Conservation (phyloP, 2,329 filamentous ascomycete genomes). For the Trichothecium roseum region DNA sequence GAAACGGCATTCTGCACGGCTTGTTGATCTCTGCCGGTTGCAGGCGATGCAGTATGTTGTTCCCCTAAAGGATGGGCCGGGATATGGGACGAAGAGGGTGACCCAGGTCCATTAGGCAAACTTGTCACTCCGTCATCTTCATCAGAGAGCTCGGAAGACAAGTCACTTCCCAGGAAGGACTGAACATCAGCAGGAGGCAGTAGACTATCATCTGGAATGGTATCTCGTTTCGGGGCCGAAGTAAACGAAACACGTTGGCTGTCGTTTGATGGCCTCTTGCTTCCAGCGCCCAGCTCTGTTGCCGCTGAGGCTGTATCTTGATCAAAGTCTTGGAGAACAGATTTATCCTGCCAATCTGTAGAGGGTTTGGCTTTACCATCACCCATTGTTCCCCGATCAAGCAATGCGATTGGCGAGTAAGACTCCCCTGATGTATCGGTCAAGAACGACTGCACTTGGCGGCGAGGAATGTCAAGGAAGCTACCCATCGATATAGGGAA, state of each 20-base stretch:
- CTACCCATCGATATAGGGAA: no score
- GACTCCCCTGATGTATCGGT: constrained; percentile 60
- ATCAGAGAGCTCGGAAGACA: constrained; percentile 52
- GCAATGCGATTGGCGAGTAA: constrained; percentile 65
- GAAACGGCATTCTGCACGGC: no score
- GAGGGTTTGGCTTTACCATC: constrained; percentile 31
- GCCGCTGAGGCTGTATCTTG: constrained; percentile 17
- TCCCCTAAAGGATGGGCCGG: constrained; percentile 24
- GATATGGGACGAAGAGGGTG: constrained; percentile 7
- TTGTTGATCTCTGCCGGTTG: neutral
- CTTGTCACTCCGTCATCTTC: constrained; percentile 25
- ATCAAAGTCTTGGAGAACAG: constrained; percentile 40
- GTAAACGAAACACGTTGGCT: constrained; percentile 39
- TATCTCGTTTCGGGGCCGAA: constrained; percentile 42
- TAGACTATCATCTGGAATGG: constrained; percentile 32
- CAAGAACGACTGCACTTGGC: constrained; percentile 30
- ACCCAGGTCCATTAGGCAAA: constrained; percentile 13
- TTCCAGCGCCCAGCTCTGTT: constrained; percentile 11
- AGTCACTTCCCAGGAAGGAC: constrained; percentile 43
- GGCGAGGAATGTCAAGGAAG: constrained; percentile 12
- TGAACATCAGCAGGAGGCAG: constrained; percentile 20
- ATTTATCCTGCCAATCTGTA: constrained; percentile 44
- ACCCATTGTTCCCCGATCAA: constrained; percentile 55
- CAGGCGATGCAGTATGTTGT: neutral
- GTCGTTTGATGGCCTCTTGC: constrained; percentile 7